Evolutionary conservation across 352 stramenopile genomes (phyloP).

Genomic region (Phytophthora boehmeriae): DNA sequence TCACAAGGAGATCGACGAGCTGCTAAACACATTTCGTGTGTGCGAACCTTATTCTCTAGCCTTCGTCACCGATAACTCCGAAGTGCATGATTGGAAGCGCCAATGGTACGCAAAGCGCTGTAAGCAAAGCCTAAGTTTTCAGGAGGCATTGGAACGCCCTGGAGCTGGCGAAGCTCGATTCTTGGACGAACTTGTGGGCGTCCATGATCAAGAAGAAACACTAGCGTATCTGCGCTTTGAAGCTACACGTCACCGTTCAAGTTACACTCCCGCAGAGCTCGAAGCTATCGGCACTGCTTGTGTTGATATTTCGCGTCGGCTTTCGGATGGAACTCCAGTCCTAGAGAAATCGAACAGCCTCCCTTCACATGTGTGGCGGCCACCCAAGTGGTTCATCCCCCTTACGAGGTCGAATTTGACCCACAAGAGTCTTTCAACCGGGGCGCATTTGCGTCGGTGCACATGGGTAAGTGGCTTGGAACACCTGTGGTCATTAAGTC

Average conservation of each 20-base stretch:
- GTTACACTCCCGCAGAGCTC: conserved; percentile 25
- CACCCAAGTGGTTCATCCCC: conserved; percentile 45
- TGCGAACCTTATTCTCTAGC: background rate
- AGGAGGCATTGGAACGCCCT: conserved; percentile 21
- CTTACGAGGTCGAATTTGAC: conserved; percentile 42
- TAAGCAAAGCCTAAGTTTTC: conserved; percentile 14
- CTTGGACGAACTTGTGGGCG: conserved; percentile 27
- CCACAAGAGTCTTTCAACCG: conserved; percentile 25
- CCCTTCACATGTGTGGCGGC: conserved; percentile 18
- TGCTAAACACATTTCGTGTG: conserved; percentile 16
- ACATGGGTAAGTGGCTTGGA: conserved; percentile 37
- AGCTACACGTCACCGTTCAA: conserved; percentile 28
- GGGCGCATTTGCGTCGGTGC: conserved; percentile 38
- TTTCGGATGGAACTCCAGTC: conserved; percentile 5
- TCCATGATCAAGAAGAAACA: conserved; percentile 31
- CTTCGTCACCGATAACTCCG: conserved; percentile 3
- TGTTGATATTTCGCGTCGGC: conserved; percentile 24
- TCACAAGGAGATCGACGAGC: conserved; percentile 38
- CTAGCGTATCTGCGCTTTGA: conserved; percentile 37
- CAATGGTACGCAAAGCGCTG: conserved; percentile 32
- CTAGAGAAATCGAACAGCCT: background rate
- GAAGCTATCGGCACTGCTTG: conserved; percentile 25
- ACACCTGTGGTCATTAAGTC: conserved; percentile 45
- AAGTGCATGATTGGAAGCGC: conserved; percentile 34
- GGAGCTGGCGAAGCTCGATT: conserved; percentile 13